Evolutionary conservation across 169 alveolate species (phyloP).

Genomic region (Plasmodium coatneyi): DNA sequence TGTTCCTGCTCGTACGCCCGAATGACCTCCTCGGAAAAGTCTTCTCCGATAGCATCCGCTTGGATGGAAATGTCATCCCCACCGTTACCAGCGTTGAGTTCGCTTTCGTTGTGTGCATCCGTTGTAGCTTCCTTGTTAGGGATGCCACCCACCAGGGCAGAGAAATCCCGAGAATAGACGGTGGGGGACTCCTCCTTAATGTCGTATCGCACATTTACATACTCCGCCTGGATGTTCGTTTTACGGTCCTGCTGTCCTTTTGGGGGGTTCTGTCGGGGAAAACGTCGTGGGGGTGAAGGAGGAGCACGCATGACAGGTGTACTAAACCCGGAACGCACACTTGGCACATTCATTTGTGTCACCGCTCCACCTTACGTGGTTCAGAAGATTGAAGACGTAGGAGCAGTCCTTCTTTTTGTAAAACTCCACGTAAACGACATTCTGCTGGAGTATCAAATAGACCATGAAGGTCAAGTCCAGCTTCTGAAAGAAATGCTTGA

Average conservation of each 20-base stretch:
- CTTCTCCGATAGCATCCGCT: conserved; percentile 4
- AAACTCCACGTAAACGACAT: conserved; percentile 34
- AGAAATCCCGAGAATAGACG: neutral
- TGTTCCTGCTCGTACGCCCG: conserved; percentile 7
- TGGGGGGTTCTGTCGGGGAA: neutral
- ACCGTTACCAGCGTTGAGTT: neutral
- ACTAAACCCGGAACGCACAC: neutral
- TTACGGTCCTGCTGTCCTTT: neutral
- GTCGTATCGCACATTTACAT: conserved; percentile 27
- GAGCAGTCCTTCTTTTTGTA: conserved; percentile 54
- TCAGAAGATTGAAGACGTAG: conserved; percentile 2
- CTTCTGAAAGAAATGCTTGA: neutral
- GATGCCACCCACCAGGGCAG: neutral
- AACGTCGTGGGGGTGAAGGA: neutral
- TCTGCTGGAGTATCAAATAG: conserved; percentile 18
- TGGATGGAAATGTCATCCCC: neutral
- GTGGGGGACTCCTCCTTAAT: conserved; percentile 1
- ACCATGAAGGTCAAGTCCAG: conserved; percentile 36
- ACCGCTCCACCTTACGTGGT: conserved; percentile 21
- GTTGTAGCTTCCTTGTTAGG: neutral
- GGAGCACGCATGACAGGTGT: neutral
- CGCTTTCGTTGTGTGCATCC: neutral
- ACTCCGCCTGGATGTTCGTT: conserved; percentile 23
- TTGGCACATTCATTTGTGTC: neutral
- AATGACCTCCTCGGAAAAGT: conserved; percentile 6